Percentiles rank a stretch among this genome's conserved stretches.
Evolutionary conservation across 2,329 filamentous ascomycete species (phyloP).

Genomic region (Paecilomyces fulvus): DNA sequence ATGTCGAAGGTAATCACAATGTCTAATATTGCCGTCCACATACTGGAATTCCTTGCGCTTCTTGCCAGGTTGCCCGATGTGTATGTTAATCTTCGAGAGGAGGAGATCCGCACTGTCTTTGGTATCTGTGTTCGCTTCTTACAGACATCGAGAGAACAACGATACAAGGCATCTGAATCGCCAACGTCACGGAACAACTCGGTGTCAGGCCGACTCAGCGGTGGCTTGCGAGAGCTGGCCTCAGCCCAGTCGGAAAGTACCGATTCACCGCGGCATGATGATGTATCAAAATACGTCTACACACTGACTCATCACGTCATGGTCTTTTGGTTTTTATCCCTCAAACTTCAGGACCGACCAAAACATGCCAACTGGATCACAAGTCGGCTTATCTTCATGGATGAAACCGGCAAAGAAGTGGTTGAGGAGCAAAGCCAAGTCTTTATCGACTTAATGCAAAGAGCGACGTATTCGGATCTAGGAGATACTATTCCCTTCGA

Average conservation of each 20-base stretch:
- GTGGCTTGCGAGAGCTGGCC: constrained; percentile 35
- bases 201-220: constrained; percentile 34
- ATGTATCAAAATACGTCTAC: constrained; percentile 87
- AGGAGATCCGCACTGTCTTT: constrained; percentile 90
- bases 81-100: constrained; percentile 80
- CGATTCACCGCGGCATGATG: constrained; percentile 50
- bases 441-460: constrained; percentile 90
- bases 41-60: constrained; percentile 88
- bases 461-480: constrained; percentile 75
- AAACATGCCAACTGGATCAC: constrained; percentile 86
- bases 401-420: constrained; percentile 63
- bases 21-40: constrained; percentile 82
- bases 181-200: constrained; percentile 24
- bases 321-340: constrained; percentile 89
- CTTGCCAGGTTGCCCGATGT: constrained; percentile 76
- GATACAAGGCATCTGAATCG: constrained; percentile 26
- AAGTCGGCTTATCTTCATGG: constrained; percentile 69
- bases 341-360: constrained; percentile 75
- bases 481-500: constrained; percentile 53
- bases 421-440: constrained; percentile 90
- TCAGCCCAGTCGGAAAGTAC: constrained; percentile 17
- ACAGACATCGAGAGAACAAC: constrained; percentile 68
- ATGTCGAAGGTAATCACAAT: constrained; percentile 97
- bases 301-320: constrained; percentile 91
- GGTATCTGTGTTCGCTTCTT: constrained; percentile 92